Evolutionary conservation across 139 green algal genomes (phyloP), one percentile per base, ranked within the genome.

Genomic region (Auxenochlorella pyrenoidosa): DNA sequence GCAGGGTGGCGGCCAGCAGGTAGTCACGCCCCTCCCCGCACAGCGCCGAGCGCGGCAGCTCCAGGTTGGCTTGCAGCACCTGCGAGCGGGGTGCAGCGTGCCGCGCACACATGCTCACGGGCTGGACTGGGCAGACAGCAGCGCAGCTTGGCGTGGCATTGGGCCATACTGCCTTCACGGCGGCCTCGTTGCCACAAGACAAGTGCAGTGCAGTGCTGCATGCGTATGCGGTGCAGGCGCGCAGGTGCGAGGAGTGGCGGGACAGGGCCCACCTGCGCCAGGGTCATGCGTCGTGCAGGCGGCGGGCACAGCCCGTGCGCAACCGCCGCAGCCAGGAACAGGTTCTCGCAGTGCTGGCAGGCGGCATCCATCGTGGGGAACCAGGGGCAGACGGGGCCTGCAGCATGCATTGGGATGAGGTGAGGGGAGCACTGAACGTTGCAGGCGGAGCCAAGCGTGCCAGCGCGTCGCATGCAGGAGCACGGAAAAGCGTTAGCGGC

Each of bases 291-390:
- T 3, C n/a, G 38, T 18, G 73, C 44, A 0, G 41, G 84, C 16
- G 88, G 81, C 43, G 65, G 41, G 75, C 82, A 91, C 41, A 95
- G 88, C 32, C 87, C 84, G 66, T 91, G 81, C 5, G 51, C 30
- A 38, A 88, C 41, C 0, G 91, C 91, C 26, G 90, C 75, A 63
- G 90, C 78, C 58, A 94, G 86, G 75, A 93, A 92, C 59, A 72
- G 78, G 85, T 91, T 88, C 85, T 95, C 93, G 68, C 90, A 93
- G 83, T 91, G 94, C 63, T 92, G 82, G 41, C 91, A 83, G 4
- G 66, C 91, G 2, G 89, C 89, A 38, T 93, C 92, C 71, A 94
- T 91, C 26, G 83, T 91, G 43, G 82, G 84, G 90, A 95, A 95
- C 40, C 85, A 85, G 19, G 78, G 81, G 86, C 90, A 92, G 3